Conservation (phyloP, 768 basidiomycete species). For the Gautieria morchelliformis region DNA sequence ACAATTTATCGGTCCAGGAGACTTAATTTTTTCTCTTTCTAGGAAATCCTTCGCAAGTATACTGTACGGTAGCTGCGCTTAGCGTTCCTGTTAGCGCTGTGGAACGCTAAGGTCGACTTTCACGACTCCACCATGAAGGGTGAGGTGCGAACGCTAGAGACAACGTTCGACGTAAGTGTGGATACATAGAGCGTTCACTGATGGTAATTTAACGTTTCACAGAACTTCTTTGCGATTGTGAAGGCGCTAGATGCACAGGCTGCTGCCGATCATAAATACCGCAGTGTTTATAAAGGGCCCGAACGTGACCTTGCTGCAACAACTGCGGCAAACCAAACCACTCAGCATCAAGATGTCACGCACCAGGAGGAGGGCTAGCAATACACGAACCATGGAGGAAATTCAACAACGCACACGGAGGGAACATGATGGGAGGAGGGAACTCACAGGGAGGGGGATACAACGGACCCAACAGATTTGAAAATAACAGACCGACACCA, state of each 20-base stretch:
- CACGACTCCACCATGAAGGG: constrained; percentile 82
- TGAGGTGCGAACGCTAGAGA: constrained; percentile 81
- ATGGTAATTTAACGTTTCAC: not conserved
- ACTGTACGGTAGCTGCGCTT: constrained; percentile 83
- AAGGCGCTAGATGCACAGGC: constrained; percentile 68
- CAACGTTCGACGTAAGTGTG: constrained; percentile 66
- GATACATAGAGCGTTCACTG: not conserved
- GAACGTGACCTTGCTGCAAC: constrained; percentile 67
- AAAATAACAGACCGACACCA: no score
- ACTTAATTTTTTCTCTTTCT: constrained; percentile 8
- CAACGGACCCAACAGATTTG: no score
- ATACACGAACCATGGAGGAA: no score
- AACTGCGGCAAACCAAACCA: no score
- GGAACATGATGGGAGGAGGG: no score
- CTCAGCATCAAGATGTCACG: no score
- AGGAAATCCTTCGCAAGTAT: constrained; percentile 83
- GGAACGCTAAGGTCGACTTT: constrained; percentile 93
- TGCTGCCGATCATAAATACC: constrained; percentile 13
- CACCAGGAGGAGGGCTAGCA: no score
- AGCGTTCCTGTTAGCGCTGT: constrained; percentile 82
- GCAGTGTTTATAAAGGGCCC: constrained; percentile 36
- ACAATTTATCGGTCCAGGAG: not conserved
- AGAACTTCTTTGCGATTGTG: constrained; percentile 92
- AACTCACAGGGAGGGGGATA: no score
- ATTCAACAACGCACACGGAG: no score